These are phyloP conservation scores for Gymnopilus junonius DNA, from an alignment of 768 basidiomycete species.

Conservation along the genomic window DNA sequence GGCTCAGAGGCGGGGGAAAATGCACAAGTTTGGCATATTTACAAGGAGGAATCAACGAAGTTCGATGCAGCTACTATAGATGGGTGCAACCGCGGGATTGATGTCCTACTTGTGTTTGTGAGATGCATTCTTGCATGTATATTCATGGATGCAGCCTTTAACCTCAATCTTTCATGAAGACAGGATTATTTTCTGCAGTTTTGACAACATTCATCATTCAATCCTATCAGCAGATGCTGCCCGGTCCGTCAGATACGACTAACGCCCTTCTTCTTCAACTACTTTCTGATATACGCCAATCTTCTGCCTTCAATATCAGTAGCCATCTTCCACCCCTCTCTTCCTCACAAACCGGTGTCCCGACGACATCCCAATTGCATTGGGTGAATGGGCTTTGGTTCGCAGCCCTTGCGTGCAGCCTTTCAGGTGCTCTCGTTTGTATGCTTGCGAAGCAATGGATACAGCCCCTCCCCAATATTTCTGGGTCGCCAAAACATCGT, in stretches of 20 bases:
- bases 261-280: constrained; percentile 38
- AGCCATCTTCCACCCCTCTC: constrained; percentile 1
- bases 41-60: constrained; percentile 43
- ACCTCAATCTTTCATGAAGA: constrained; percentile 25
- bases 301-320: constrained; percentile 14
- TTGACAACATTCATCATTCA: constrained; percentile 49
- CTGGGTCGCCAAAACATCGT: constrained; percentile 41
- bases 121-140: constrained; percentile 19
- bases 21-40: constrained; percentile 45
- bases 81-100: constrained; percentile 46
- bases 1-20: constrained; percentile 39
- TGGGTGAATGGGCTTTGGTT: constrained; percentile 55
- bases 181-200: constrained; percentile 48
- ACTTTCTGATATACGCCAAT: constrained; percentile 23
- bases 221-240: constrained; percentile 42
- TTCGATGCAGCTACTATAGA: constrained; percentile 40
- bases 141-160: not conserved
- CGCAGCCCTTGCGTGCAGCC: constrained; percentile 43
- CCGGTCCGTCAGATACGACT: constrained; percentile 36
- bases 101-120: constrained; percentile 49
- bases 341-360: not conserved
- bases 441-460: constrained; percentile 54
- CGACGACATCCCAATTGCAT: constrained; percentile 29
- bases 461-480: constrained; percentile 36
- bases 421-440: constrained; percentile 46